phyloP scores from a whole-genome alignment of 2,329 filamentous ascomycete genomes.

The Monosporascus sp. region DNA sequence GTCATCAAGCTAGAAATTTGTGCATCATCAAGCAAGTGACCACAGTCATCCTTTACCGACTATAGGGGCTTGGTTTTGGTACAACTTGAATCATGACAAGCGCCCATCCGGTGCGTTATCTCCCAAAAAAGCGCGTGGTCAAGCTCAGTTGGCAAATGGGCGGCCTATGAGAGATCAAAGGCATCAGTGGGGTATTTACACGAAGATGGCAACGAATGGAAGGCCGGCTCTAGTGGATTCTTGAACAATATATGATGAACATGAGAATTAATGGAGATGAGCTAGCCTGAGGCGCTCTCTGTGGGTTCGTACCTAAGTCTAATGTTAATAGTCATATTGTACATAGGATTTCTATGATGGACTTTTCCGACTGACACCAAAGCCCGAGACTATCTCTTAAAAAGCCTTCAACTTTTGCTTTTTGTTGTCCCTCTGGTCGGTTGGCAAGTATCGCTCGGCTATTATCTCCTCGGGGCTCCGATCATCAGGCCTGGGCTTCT shows the following conservation, averaged over 20 bases:
- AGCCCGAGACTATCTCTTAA: slow-evolving; percentile 4
- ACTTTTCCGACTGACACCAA: neutral
- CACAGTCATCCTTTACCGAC: too few relatives aligned
- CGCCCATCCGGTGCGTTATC: too few relatives aligned
- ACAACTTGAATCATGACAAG: too few relatives aligned
- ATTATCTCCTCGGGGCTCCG: slow-evolving; percentile 28
- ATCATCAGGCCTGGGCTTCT: slow-evolving; percentile 33
- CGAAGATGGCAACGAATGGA: too few relatives aligned
- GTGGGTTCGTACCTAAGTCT: neutral
- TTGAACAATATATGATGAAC: neutral
- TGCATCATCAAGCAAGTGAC: too few relatives aligned
- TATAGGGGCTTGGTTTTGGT: too few relatives aligned
- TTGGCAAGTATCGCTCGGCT: slow-evolving; percentile 24
- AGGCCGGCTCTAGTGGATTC: too few relatives aligned
- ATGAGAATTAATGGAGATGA: neutral
- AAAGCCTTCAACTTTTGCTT: slow-evolving; percentile 31
- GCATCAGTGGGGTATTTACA: too few relatives aligned
- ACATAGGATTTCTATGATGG: neutral
- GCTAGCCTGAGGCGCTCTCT: neutral
- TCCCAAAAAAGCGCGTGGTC: too few relatives aligned
- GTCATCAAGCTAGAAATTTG: too few relatives aligned
- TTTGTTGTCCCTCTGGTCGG: slow-evolving; percentile 35
- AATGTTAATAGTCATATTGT: neutral
- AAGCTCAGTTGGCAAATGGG: too few relatives aligned
- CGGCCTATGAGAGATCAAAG: too few relatives aligned